phyloP scores from a whole-genome alignment of 208 protist species.

The Tetramitus jugosus region DNA sequence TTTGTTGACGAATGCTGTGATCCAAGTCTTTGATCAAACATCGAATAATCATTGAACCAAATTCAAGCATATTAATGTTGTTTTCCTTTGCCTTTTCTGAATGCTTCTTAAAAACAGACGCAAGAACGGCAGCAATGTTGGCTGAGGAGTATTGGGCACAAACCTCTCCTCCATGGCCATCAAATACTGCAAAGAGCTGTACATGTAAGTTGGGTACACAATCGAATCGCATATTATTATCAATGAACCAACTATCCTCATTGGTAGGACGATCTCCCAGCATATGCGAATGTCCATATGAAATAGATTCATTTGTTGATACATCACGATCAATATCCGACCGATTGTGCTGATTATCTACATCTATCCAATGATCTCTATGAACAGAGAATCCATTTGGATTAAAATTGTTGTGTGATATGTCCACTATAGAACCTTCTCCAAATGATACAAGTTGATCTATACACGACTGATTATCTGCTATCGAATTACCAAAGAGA shows the following conservation, averaged over 20 bases:
- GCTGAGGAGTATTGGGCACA: not conserved
- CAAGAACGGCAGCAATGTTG: not conserved
- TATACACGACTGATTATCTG: too few species aligned
- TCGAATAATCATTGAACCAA: not conserved
- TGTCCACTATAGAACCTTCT: not conserved
- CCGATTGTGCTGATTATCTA: too few species aligned
- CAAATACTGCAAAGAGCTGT: not conserved
- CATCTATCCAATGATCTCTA: too few species aligned
- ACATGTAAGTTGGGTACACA: not conserved
- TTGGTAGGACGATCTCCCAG: not conserved
- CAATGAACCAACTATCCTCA: not conserved
- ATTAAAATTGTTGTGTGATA: not conserved
- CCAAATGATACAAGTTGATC: too few species aligned
- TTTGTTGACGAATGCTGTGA: too few species aligned
- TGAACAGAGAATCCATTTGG: too few species aligned
- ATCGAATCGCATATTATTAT: not conserved
- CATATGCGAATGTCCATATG: not conserved
- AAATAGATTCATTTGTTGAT: not conserved
- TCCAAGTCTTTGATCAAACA: too few species aligned
- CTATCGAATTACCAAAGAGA: not conserved
- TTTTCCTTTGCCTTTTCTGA: not conserved
- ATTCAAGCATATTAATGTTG: not conserved
- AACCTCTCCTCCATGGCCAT: not conserved
- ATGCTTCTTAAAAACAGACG: not conserved
- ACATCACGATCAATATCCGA: not conserved